A percentile compares a stretch with the other conserved stretches of the same genome.
Evolutionary conservation across 176 grass and related monocot genomes (phyloP).

Genomic region (Carex pumila): DNA sequence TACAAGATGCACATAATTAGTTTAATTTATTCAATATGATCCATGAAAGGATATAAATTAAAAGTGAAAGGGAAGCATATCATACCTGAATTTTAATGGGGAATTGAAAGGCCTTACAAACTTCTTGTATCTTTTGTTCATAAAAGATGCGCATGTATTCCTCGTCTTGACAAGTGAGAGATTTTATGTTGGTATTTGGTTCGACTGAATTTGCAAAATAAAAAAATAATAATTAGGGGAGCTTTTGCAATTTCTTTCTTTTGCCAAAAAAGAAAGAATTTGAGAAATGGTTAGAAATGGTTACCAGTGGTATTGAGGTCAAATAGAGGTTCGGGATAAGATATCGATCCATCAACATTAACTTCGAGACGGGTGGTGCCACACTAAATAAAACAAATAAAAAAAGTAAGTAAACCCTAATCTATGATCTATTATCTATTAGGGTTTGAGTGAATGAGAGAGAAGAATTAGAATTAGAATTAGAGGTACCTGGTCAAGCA

Average conservation of each 20-base stretch:
- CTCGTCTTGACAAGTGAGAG: constrained; percentile 81
- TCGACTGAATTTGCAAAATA: constrained; percentile 30
- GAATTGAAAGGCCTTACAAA: constrained; percentile 90
- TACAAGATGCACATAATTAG: constrained; percentile 27
- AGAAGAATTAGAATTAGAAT: not conserved
- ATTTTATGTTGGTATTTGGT: constrained; percentile 37
- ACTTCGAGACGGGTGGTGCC: constrained; percentile 64
- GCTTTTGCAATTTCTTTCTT: not conserved
- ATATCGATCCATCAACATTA: constrained; percentile 60
- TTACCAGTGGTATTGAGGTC: constrained; percentile 47
- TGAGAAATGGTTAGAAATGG: not conserved
- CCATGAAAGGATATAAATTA: not conserved
- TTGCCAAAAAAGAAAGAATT: too few relatives aligned
- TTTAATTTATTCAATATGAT: not conserved
- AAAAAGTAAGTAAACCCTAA: too few relatives aligned
- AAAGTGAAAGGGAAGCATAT: not conserved
- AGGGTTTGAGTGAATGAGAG: too few relatives aligned
- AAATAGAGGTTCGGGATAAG: constrained; percentile 48
- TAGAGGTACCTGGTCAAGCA: constrained; percentile 46
- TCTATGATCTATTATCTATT: too few relatives aligned
- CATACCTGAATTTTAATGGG: constrained; percentile 87
- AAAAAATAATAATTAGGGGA: not conserved
- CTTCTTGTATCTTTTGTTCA: constrained; percentile 98
- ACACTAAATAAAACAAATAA: constrained; percentile 42
- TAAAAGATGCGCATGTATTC: constrained; percentile 71